Evolutionary conservation across 2,329 filamentous ascomycete genomes (phyloP).

Genomic region (Ceratocystis papillata): DNA sequence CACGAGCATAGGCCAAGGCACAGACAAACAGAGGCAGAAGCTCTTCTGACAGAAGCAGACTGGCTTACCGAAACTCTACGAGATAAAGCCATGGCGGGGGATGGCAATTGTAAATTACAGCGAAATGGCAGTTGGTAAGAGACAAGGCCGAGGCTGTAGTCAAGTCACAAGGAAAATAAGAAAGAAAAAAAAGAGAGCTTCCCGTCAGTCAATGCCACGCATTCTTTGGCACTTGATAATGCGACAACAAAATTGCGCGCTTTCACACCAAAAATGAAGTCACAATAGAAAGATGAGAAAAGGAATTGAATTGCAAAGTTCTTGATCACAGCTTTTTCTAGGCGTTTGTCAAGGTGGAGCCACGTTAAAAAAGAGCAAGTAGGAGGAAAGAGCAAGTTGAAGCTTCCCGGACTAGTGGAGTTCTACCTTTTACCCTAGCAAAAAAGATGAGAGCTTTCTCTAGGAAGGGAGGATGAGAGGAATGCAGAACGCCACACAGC

Average conservation of each 20-base stretch:
- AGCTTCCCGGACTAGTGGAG: constrained; percentile 9
- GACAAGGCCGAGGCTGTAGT: neutral
- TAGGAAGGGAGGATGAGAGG: neutral
- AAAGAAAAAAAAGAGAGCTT: neutral
- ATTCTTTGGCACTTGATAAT: neutral
- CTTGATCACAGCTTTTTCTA: too few relatives aligned
- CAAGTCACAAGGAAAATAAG: neutral
- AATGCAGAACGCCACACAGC: neutral
- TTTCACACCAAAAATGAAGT: neutral
- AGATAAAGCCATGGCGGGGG: neutral
- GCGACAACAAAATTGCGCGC: constrained; percentile 2
- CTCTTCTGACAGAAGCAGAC: neutral
- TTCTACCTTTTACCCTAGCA: neutral
- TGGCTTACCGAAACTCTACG: constrained; percentile 1
- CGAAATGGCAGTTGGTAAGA: neutral
- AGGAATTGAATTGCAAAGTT: too few relatives aligned
- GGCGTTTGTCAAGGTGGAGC: too few relatives aligned
- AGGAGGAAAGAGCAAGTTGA: neutral
- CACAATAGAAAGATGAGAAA: neutral
- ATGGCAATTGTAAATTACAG: neutral
- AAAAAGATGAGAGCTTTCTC: neutral
- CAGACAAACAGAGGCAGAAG: neutral
- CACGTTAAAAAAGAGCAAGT: too few relatives aligned
- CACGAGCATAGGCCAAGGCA: neutral
- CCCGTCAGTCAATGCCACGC: neutral